Conservation (phyloP, 2,329 filamentous ascomycete species). For the Beauveria pseudobassiana region DNA sequence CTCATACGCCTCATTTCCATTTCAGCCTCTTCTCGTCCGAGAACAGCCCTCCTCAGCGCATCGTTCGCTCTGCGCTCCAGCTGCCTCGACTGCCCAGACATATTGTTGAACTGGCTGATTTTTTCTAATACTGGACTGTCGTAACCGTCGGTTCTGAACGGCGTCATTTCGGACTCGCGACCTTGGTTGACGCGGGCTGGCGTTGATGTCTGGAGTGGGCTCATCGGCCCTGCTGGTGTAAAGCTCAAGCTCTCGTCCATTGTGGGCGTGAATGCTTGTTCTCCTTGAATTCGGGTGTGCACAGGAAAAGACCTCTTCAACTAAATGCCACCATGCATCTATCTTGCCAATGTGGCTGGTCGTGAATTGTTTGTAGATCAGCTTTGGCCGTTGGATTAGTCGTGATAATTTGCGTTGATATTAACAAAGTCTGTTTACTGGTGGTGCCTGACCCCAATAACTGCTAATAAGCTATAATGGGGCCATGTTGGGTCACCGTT, state of each 20-base stretch:
- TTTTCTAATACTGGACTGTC: slow-evolving; percentile 59
- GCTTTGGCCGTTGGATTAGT: background rate
- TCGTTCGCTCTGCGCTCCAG: slow-evolving; percentile 58
- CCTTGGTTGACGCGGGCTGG: slow-evolving; percentile 56
- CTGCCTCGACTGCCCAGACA: slow-evolving; percentile 53
- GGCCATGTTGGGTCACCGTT: slow-evolving; percentile 9
- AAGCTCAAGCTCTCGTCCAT: slow-evolving; percentile 20
- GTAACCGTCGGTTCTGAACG: slow-evolving; percentile 33
- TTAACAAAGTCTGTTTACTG: slow-evolving; percentile 10
- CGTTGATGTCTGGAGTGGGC: slow-evolving; percentile 52
- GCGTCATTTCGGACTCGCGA: slow-evolving; percentile 29
- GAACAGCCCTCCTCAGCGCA: slow-evolving; percentile 57
- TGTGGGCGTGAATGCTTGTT: background rate
- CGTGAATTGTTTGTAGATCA: background rate
- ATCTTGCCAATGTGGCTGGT: slow-evolving; percentile 1
- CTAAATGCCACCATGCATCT: background rate
- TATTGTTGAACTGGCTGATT: slow-evolving; percentile 65
- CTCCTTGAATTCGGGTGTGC: background rate
- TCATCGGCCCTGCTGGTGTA: slow-evolving; percentile 46
- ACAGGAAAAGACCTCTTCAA: background rate
- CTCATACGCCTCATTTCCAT: slow-evolving; percentile 55
- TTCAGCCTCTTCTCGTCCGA: slow-evolving; percentile 66
- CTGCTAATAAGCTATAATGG: background rate
- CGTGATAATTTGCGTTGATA: slow-evolving; percentile 4
- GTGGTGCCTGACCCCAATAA: slow-evolving; percentile 1